Percentiles rank a stretch among this genome's conserved stretches.
Conservation (phyloP, 306 rosid species). For the Glycine latifolia region DNA sequence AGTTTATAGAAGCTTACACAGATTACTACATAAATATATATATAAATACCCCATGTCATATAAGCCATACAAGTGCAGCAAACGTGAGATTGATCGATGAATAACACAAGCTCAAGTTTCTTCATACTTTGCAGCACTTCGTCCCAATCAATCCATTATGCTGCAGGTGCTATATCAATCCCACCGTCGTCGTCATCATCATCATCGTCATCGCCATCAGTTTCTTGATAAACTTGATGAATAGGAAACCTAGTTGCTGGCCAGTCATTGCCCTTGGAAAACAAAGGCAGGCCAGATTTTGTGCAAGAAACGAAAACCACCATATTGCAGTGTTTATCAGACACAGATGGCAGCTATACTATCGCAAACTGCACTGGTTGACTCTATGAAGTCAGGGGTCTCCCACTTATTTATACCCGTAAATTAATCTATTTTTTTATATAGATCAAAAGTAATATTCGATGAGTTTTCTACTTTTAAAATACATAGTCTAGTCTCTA, state of each 20-base stretch:
- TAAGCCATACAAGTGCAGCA: not conserved
- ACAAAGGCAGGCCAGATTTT: slow-evolving; percentile 39
- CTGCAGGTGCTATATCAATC: slow-evolving; percentile 58
- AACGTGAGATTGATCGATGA: not conserved
- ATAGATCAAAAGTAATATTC: not conserved
- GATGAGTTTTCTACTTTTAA: not conserved
- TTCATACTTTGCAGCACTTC: not conserved
- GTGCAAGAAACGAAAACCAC: slow-evolving; percentile 26
- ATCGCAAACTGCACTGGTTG: not conserved
- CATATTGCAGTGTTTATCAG: slow-evolving; percentile 36
- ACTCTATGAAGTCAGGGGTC: slow-evolving; percentile 16
- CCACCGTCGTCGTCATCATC: slow-evolving; percentile 41
- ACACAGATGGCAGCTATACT: not conserved
- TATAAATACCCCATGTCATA: not conserved
- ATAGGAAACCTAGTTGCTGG: not conserved
- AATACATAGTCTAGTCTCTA: no score
- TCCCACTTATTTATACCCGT: slow-evolving; percentile 32
- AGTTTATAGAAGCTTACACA: slow-evolving; percentile 10
- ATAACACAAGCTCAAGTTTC: not conserved
- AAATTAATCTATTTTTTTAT: not conserved
- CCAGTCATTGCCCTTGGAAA: slow-evolving; percentile 32
- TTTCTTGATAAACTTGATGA: slow-evolving; percentile 11
- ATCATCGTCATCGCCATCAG: slow-evolving; percentile 45
- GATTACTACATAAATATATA: not conserved
- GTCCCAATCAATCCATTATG: slow-evolving; percentile 24